Evolutionary conservation across 306 rosid genomes (phyloP).

Genomic region (Luffa aegyptiaca): DNA sequence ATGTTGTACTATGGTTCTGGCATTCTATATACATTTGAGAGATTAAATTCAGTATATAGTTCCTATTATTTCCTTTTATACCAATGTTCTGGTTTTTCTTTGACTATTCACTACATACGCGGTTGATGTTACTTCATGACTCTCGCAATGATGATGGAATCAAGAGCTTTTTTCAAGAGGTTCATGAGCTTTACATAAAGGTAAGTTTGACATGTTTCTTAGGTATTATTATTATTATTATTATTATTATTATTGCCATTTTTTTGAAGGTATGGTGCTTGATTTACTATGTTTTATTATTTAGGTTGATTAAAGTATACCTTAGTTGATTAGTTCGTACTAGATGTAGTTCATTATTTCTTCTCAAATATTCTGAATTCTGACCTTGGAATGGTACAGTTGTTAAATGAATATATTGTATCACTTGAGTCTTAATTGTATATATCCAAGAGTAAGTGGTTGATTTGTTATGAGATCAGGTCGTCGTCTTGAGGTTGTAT

Average conservation of each 20-base stretch:
- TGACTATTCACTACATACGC: conserved; percentile 62
- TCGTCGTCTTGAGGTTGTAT: background rate
- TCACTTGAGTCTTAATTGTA: background rate
- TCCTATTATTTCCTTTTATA: background rate
- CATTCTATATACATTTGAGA: background rate
- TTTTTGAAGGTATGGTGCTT: background rate
- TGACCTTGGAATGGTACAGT: background rate
- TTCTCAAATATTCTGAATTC: background rate
- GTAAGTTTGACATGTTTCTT: conserved; percentile 18
- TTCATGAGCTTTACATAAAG: conserved; percentile 95
- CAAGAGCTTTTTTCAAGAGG: conserved; percentile 97
- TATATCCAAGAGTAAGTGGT: background rate
- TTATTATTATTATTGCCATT: conserved; percentile 12
- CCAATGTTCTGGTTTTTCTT: conserved; percentile 29
- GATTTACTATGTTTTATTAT: background rate
- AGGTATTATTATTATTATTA: background rate
- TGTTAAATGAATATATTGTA: background rate
- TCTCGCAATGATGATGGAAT: conserved; percentile 96
- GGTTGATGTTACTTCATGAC: conserved; percentile 89
- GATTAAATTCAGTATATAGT: background rate
- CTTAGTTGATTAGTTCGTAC: background rate
- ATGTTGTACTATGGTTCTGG: too few species aligned
- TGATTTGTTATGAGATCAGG: background rate
- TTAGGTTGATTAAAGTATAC: background rate
- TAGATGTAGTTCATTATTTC: background rate